Percentiles rank a stretch among this genome's conserved stretches.
These are phyloP conservation scores for Linum tenue DNA, from an alignment of 345 rosid genomes.

Conservation along the genomic window DNA sequence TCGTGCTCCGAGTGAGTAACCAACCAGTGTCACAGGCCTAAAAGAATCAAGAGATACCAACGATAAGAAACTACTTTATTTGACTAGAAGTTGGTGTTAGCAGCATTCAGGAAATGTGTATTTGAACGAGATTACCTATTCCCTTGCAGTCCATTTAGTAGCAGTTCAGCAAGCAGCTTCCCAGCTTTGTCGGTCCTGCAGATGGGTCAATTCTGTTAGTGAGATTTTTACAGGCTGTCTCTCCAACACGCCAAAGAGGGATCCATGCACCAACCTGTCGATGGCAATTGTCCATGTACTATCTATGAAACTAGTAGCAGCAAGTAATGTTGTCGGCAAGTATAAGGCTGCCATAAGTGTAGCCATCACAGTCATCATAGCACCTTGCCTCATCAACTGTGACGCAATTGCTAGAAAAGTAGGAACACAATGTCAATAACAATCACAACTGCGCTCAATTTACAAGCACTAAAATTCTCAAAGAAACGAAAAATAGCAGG, in stretches of 20 bases:
- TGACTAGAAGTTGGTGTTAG: too few relatives aligned
- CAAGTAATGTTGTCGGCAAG: slow-evolving; percentile 79
- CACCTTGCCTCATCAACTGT: slow-evolving; percentile 92
- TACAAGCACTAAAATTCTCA: slow-evolving; percentile 5
- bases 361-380: slow-evolving; percentile 88
- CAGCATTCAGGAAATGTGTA: too few relatives aligned
- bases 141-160: slow-evolving; percentile 84
- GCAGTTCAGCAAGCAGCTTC: slow-evolving; percentile 75
- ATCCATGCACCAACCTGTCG: slow-evolving; percentile 48
- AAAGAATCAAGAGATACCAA: slow-evolving; percentile 8
- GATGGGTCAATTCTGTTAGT: background rate
- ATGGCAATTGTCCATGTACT: slow-evolving; percentile 89
- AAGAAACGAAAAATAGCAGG: background rate
- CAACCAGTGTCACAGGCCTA: slow-evolving; percentile 91
- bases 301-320: slow-evolving; percentile 84
- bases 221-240: background rate
- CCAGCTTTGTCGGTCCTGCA: slow-evolving; percentile 87
- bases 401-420: slow-evolving; percentile 50
- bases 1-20: slow-evolving; percentile 90
- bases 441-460: background rate
- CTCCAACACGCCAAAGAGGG: background rate
- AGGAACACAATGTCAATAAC: slow-evolving; percentile 13
- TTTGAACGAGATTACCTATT: slow-evolving; percentile 43
- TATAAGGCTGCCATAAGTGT: slow-evolving; percentile 73
- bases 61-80: too few relatives aligned